Evolutionary conservation across 306 rosid species (phyloP), one percentile per base, ranked within the genome.

Genomic region (Hippophae rhamnoides): DNA sequence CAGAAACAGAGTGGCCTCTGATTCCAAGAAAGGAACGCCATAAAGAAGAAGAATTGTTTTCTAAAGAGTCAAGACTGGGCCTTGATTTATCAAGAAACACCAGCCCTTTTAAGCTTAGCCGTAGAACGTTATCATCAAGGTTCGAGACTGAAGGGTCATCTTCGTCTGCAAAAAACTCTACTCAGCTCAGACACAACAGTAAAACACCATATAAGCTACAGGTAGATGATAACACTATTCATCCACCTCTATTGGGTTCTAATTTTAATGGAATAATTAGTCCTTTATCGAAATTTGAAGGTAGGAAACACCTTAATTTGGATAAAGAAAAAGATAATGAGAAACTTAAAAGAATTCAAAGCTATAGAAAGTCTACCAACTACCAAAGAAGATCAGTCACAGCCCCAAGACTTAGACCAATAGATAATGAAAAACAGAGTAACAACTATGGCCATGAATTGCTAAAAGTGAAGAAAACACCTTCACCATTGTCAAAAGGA

Each of bases 1-100:
- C 85, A 0, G 97, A 90, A 60, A 87, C 95, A 9, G 96, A 87
- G 25, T 70, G 79, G 79, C 81, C 66, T 5, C 89, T 78, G 18
- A 79, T 63, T 44, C 84, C 94, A 0, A 69, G 95, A 71, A 71
- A 59, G 5, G 86, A 78, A 13, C 72, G 67, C 49, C 69, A 51
- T 27, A 69, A 56, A 63, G 74, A 58, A 68, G 72, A 65, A 50
- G 62, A 6, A 13, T 54, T 65, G 68, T 73, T 43, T 49, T 66
- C 63, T 11, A 72, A 72, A 50, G 75, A 52, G 60, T 60, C 72
- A 53, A 68, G 61, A 60, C 41, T 48, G 8, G 53, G 52, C 9
- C 66, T 66, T 62, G 71, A 41, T 45, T 43, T 62, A 9, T 57
- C 56, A 18, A 73, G 60, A 67, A 77, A 49, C 60, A 71, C 70